phyloP scores from a whole-genome alignment of 23 red algal species.

The Cyanidium caldarium region DNA sequence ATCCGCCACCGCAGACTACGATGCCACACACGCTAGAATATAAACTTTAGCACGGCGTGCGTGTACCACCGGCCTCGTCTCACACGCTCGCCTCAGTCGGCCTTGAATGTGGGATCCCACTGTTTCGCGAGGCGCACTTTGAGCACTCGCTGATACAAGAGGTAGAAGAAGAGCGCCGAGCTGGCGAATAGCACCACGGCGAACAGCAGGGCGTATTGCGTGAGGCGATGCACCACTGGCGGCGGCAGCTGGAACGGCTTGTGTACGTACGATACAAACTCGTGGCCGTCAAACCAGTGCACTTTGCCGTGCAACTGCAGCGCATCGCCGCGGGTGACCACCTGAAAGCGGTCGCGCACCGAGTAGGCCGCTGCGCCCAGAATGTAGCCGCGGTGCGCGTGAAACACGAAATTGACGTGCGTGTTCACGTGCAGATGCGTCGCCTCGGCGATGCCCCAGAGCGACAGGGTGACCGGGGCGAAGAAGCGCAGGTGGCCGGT shows the following conservation, averaged over 20 bases:
- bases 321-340: not conserved
- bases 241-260: not conserved
- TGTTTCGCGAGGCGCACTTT: not conserved
- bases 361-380: slow-evolving; percentile 3
- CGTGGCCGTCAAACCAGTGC: slow-evolving; percentile 7
- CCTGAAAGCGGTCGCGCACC: not conserved
- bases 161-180: not conserved
- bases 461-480: not conserved
- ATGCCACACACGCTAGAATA: no score
- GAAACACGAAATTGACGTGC: slow-evolving; percentile 3
- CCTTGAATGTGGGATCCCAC: not conserved
- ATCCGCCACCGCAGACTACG: no score
- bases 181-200: not conserved
- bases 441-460: slow-evolving; percentile 1
- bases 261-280: slow-evolving; percentile 2
- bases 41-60: no score
- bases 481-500: slow-evolving; percentile 1
- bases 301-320: slow-evolving; percentile 1
- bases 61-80: no score
- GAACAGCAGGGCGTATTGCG: not conserved
- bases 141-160: not conserved
- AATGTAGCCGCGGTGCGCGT: slow-evolving; percentile 2
- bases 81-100: not conserved
- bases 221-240: not conserved
- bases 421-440: slow-evolving; percentile 1